Conservation (phyloP, 352 stramenopile genomes). For the Phytophthora sp. region DNA sequence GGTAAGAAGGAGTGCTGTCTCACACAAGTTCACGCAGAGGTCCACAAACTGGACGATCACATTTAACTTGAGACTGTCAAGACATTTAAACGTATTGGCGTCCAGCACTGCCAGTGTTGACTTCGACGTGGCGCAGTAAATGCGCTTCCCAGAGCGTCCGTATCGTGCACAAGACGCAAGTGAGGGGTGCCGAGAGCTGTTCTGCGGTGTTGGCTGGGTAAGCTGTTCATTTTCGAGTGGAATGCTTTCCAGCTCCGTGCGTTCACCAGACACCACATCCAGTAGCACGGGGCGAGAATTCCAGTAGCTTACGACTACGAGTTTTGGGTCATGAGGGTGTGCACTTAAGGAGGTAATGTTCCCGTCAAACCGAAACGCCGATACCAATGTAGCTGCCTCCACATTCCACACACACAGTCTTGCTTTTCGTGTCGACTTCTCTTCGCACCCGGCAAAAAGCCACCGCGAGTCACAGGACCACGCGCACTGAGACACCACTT, state of each 20-base stretch:
- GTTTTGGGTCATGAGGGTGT: slow-evolving; percentile 57
- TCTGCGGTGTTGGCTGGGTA: slow-evolving; percentile 47
- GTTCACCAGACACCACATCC: slow-evolving; percentile 47
- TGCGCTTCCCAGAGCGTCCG: slow-evolving; percentile 51
- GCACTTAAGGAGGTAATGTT: slow-evolving; percentile 60
- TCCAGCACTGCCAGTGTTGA: slow-evolving; percentile 68
- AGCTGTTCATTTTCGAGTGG: slow-evolving; percentile 61
- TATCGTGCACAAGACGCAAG: slow-evolving; percentile 62
- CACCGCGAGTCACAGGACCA: slow-evolving; percentile 73
- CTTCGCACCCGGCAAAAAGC: slow-evolving; percentile 73
- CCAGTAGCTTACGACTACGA: slow-evolving; percentile 66
- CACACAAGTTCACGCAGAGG: slow-evolving; percentile 55
- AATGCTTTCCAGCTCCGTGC: slow-evolving; percentile 33
- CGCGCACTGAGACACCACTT: slow-evolving; percentile 65
- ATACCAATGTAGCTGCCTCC: slow-evolving; percentile 56
- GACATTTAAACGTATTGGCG: slow-evolving; percentile 46
- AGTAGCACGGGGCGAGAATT: slow-evolving; percentile 62
- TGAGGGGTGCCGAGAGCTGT: slow-evolving; percentile 60
- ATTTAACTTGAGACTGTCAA: slow-evolving; percentile 53
- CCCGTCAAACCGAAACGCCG: slow-evolving; percentile 63
- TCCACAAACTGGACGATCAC: slow-evolving; percentile 78
- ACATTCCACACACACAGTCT: slow-evolving; percentile 77
- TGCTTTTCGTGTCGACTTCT: slow-evolving; percentile 61
- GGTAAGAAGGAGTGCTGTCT: slow-evolving; percentile 62
- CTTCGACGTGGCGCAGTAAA: slow-evolving; percentile 79